Conservation (phyloP, 345 rosid species). For the Hibiscus mutabilis region DNA sequence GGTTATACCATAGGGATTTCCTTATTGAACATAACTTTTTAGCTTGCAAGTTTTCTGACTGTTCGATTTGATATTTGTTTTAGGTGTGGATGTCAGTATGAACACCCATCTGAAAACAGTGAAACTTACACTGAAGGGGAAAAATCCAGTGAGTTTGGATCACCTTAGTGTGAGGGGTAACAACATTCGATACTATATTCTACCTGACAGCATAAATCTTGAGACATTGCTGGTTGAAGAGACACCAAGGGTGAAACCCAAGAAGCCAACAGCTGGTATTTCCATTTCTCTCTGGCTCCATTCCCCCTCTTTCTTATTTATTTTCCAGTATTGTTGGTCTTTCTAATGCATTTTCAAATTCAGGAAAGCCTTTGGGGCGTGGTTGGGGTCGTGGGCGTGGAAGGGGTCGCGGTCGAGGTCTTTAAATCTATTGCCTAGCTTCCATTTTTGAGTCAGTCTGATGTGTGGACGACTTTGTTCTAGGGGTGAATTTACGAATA, state of each 20-base stretch:
- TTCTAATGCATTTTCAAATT: constrained; percentile 6
- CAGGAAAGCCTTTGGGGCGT: constrained; percentile 81
- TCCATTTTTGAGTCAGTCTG: constrained; percentile 20
- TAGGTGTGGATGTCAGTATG: constrained; percentile 98
- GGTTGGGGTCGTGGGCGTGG: constrained; percentile 91
- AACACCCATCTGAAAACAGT: constrained; percentile 96
- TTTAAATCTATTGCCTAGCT: constrained; percentile 28
- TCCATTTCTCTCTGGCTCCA: neutral
- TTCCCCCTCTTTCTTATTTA: neutral
- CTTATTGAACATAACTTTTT: no score
- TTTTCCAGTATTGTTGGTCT: neutral
- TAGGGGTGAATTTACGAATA: constrained; percentile 8
- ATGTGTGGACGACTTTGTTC: neutral
- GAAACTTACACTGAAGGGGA: constrained; percentile 85
- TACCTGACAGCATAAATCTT: constrained; percentile 97
- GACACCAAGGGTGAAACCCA: constrained; percentile 90
- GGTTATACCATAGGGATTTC: neutral
- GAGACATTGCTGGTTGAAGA: constrained; percentile 96
- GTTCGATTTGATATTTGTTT: constrained; percentile 7
- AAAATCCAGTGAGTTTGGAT: constrained; percentile 79
- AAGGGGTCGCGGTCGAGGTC: constrained; percentile 84
- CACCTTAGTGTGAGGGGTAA: constrained; percentile 93
- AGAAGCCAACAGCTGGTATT: constrained; percentile 89
- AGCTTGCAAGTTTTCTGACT: neutral
- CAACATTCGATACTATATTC: constrained; percentile 91